phyloP scores from a whole-genome alignment of 192 early-diverging fungal species.

The Coemansia sp. region DNA sequence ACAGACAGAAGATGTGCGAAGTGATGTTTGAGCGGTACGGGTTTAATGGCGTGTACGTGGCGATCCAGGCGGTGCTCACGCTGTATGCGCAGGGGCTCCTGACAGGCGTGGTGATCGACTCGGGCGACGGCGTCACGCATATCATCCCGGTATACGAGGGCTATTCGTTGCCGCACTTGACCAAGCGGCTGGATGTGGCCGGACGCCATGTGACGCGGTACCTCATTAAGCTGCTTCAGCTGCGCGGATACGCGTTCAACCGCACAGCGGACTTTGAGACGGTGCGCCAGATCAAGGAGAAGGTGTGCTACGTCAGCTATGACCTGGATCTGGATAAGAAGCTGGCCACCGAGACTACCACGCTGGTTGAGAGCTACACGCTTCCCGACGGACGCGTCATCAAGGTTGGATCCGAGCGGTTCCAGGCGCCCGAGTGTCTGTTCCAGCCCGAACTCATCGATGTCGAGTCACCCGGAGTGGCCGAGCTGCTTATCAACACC shows the following conservation, averaged over 20 bases:
- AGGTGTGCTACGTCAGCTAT: conserved; percentile 97
- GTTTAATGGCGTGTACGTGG: conserved; percentile 89
- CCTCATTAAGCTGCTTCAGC: conserved; percentile 92
- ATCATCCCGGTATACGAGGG: conserved; percentile 99
- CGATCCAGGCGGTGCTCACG: conserved; percentile 96
- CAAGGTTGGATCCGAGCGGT: conserved; percentile 97
- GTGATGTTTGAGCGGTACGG: conserved; percentile 98
- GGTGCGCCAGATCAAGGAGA: conserved; percentile 96
- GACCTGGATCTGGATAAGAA: conserved; percentile 93
- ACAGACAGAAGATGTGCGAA: conserved; percentile 90
- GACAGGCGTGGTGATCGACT: conserved; percentile 98
- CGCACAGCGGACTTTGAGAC: conserved; percentile 98
- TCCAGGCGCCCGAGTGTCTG: conserved; percentile 97
- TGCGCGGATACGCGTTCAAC: conserved; percentile 96
- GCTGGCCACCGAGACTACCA: conserved; percentile 95
- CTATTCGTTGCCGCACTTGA: conserved; percentile 86
- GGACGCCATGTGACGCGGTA: conserved; percentile 95
- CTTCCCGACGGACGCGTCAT: conserved; percentile 98
- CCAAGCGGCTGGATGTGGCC: conserved; percentile 90
- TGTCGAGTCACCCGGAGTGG: conserved; percentile 89
- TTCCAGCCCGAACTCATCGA: conserved; percentile 98
- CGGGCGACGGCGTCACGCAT: conserved; percentile 98
- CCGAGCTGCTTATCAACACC: conserved; percentile 90
- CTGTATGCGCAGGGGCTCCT: conserved; percentile 97
- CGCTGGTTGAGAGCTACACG: conserved; percentile 93